These are phyloP conservation scores for Cicer judaicum DNA, from an alignment of 306 rosid genomes.

Conservation along the genomic window DNA sequence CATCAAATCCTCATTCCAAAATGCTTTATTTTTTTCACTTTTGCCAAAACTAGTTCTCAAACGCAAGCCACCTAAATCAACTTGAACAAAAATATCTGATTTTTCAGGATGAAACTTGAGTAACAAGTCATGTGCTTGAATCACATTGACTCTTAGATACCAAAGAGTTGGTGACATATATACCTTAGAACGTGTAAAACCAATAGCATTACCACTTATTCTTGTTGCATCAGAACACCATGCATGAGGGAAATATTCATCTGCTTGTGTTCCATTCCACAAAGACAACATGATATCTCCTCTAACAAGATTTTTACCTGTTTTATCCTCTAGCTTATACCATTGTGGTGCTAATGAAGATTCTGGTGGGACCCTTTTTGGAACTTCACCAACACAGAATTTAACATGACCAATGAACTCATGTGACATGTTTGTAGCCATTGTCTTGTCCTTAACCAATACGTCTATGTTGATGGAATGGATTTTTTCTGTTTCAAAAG, in stretches of 20 bases:
- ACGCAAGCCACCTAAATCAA: constrained; percentile 41
- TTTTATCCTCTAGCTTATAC: constrained; percentile 45
- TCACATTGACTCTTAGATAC: constrained; percentile 59
- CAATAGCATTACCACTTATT: constrained; percentile 26
- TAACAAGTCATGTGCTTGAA: constrained; percentile 59
- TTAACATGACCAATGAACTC: constrained; percentile 37
- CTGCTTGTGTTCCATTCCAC: constrained; percentile 66
- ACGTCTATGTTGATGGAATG: constrained; percentile 28
- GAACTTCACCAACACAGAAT: constrained; percentile 37
- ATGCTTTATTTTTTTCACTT: constrained; percentile 37
- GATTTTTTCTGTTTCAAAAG: constrained; percentile 44
- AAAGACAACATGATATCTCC: constrained; percentile 57
- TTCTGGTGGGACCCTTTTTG: constrained; percentile 46
- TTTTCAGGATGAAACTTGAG: not conserved
- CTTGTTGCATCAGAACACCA: constrained; percentile 49
- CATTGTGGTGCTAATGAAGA: constrained; percentile 50
- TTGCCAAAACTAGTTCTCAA: constrained; percentile 47
- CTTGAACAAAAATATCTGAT: constrained; percentile 51
- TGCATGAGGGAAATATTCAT: constrained; percentile 47
- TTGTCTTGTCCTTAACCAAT: constrained; percentile 32
- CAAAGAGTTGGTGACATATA: constrained; percentile 56
- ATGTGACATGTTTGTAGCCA: not conserved
- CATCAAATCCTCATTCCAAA: constrained; percentile 61
- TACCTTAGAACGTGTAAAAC: constrained; percentile 48
- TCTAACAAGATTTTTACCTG: constrained; percentile 8